phyloP scores from a whole-genome alignment of 164 flowering plant genomes.

The Nymphaea colorata region DNA sequence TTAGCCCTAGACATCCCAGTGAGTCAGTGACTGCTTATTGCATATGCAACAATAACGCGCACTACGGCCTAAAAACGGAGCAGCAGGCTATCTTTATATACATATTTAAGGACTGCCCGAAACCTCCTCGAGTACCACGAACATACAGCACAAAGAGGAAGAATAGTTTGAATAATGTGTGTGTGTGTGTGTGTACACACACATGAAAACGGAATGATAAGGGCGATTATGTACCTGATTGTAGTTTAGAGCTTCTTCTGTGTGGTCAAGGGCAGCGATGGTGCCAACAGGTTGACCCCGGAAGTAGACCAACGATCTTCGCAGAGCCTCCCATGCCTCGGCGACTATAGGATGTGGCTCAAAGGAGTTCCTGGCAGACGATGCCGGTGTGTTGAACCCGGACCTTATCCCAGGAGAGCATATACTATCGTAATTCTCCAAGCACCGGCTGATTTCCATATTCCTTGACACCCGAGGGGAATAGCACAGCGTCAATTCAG shows the following conservation, averaged over 20 bases:
- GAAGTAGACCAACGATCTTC: constrained; percentile 23
- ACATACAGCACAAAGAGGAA: too few species aligned
- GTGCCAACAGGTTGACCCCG: constrained; percentile 31
- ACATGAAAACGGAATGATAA: too few species aligned
- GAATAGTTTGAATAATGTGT: too few species aligned
- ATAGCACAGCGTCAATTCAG: constrained; percentile 11
- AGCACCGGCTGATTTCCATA: constrained; percentile 1
- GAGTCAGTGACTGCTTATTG: too few species aligned
- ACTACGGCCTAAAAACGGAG: too few species aligned
- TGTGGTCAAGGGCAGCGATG: constrained; percentile 22
- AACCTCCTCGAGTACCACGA: too few species aligned
- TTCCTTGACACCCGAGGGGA: constrained; percentile 5
- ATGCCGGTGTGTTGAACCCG: constrained; percentile 12
- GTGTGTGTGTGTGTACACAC: too few species aligned
- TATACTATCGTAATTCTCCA: constrained; percentile 13
- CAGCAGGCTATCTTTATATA: too few species aligned
- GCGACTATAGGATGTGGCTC: constrained; percentile 37
- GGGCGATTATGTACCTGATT: constrained; percentile 16
- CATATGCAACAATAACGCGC: too few species aligned
- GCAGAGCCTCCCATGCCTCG: constrained; percentile 35
- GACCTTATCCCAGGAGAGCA: constrained; percentile 13
- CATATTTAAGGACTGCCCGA: too few species aligned
- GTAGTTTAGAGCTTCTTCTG: constrained; percentile 24
- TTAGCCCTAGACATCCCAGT: too few species aligned
- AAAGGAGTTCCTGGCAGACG: constrained; percentile 20